phyloP scores from a whole-genome alignment of 139 green algal species.

The Deuterostichococcus epilithicus region DNA sequence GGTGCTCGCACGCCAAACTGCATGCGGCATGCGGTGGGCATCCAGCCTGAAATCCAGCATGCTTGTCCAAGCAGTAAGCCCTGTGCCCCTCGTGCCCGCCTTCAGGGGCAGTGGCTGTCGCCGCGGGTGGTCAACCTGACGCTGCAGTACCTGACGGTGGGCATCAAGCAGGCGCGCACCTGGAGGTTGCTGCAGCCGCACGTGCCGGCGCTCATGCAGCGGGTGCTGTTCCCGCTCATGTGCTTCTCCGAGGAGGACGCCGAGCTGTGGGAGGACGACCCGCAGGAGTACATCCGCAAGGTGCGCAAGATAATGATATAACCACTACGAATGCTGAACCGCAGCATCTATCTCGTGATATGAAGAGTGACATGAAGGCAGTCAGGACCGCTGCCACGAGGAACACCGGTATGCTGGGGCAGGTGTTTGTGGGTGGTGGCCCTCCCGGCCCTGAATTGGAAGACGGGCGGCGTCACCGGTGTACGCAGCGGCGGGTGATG shows the following conservation, averaged over 20 bases:
- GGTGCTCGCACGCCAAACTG: too few relatives aligned
- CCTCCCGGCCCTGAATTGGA: too few relatives aligned
- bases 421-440: too few relatives aligned
- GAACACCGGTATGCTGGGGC: too few relatives aligned
- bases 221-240: constrained; percentile 84
- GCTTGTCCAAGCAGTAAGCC: neutral
- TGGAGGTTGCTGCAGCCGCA: constrained; percentile 82
- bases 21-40: too few relatives aligned
- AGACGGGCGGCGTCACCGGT: too few relatives aligned
- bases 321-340: too few relatives aligned
- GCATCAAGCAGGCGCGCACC: constrained; percentile 24
- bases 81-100: too few relatives aligned
- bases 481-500: too few relatives aligned
- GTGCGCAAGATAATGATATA: constrained; percentile 25
- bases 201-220: constrained; percentile 53
- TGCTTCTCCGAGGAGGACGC: constrained; percentile 88
- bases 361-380: too few relatives aligned
- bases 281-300: constrained; percentile 96
- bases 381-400: too few relatives aligned
- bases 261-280: constrained; percentile 91
- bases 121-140: constrained; percentile 76
- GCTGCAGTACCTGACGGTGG: constrained; percentile 71
- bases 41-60: neutral
- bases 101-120: constrained; percentile 53
- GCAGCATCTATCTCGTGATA: too few relatives aligned